These are phyloP conservation scores for Catharanthus roseus DNA, from an alignment of 257 asterid genomes.

Conservation along the genomic window DNA sequence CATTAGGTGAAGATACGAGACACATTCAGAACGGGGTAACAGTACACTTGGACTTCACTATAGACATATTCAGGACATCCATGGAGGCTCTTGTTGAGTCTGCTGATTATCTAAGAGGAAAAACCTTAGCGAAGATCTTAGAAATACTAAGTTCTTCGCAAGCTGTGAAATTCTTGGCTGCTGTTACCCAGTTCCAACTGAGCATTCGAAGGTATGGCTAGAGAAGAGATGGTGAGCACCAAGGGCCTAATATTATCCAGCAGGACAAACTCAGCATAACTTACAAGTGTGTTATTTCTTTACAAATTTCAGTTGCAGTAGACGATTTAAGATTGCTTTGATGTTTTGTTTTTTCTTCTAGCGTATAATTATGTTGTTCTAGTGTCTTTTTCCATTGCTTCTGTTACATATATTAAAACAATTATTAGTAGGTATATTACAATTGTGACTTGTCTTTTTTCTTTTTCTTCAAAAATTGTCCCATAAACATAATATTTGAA, in stretches of 20 bases:
- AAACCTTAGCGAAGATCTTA: slow-evolving; percentile 13
- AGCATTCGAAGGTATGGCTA: too few species aligned
- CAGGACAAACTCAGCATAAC: background rate
- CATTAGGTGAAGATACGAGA: slow-evolving; percentile 8
- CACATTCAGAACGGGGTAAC: slow-evolving; percentile 16
- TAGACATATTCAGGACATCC: slow-evolving; percentile 16
- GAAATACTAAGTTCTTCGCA: slow-evolving; percentile 29
- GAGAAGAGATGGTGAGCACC: slow-evolving; percentile 14
- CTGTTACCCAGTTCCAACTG: slow-evolving; percentile 21
- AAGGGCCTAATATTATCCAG: background rate
- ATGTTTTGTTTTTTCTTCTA: too few species aligned
- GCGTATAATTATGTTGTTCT: too few species aligned
- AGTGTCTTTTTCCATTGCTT: too few species aligned
- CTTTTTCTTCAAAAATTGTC: too few species aligned
- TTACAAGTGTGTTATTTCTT: too few species aligned
- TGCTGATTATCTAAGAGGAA: slow-evolving; percentile 36
- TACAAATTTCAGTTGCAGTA: too few species aligned
- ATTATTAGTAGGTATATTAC: too few species aligned
- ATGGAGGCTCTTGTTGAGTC: slow-evolving; percentile 30
- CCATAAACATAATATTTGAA: too few species aligned
- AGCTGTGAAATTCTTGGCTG: slow-evolving; percentile 29
- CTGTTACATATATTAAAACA: too few species aligned
- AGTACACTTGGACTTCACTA: slow-evolving; percentile 5
- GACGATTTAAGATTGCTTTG: too few species aligned
- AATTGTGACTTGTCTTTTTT: too few species aligned